Evolutionary conservation across 352 stramenopile genomes (phyloP).

Genomic region (Pythium sukuiense): DNA sequence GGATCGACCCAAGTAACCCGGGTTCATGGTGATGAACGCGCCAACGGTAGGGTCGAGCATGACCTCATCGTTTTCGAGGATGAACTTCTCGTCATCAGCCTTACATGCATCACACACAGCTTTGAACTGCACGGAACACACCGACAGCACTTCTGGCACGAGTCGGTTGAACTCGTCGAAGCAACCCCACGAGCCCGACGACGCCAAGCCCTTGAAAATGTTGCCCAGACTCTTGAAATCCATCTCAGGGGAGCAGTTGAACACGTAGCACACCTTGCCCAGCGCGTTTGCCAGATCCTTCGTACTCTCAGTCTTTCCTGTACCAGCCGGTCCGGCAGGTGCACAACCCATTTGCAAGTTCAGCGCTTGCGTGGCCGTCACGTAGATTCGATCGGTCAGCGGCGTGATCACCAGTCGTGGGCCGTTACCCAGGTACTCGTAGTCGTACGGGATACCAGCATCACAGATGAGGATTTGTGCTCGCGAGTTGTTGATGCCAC

Average conservation of each 20-base stretch:
- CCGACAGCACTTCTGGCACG: slow-evolving; percentile 92
- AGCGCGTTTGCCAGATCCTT: slow-evolving; percentile 95
- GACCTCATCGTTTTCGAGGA: slow-evolving; percentile 94
- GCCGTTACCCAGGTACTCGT: slow-evolving; percentile 96
- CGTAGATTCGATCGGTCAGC: slow-evolving; percentile 96
- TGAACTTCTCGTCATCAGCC: slow-evolving; percentile 91
- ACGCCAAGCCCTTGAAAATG: slow-evolving; percentile 96
- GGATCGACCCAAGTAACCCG: slow-evolving; percentile 93
- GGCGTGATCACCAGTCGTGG: slow-evolving; percentile 94
- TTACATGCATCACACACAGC: slow-evolving; percentile 95
- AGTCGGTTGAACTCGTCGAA: slow-evolving; percentile 97
- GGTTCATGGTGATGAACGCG: slow-evolving; percentile 98
- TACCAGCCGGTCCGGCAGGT: slow-evolving; percentile 82
- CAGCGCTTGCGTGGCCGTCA: slow-evolving; percentile 94
- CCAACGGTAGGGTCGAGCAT: slow-evolving; percentile 91
- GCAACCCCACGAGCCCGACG: slow-evolving; percentile 94
- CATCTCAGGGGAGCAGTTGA: slow-evolving; percentile 96
- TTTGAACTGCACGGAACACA: slow-evolving; percentile 96
- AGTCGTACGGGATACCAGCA: slow-evolving; percentile 94
- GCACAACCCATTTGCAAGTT: slow-evolving; percentile 91
- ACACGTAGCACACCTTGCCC: slow-evolving; percentile 95
- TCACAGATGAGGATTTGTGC: slow-evolving; percentile 92
- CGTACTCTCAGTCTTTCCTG: slow-evolving; percentile 95
- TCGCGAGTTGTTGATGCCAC: slow-evolving; percentile 70
- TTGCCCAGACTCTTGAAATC: slow-evolving; percentile 96